Evolutionary conservation across 495 filamentous ascomycete genomes (phyloP).

Genomic region (Physcia stellaris): DNA sequence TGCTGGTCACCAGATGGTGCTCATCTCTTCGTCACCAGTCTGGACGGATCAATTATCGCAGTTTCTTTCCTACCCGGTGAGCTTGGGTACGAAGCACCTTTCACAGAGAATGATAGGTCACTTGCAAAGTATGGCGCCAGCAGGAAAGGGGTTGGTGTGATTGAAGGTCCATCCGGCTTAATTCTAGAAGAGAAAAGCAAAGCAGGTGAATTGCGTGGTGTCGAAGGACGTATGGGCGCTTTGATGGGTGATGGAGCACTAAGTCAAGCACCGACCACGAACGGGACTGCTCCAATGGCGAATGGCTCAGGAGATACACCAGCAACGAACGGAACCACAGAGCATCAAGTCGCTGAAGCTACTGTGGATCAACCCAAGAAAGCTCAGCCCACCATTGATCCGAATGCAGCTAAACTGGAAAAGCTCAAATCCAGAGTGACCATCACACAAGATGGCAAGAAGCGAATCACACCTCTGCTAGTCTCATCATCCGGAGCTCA

Average conservation of each 20-base stretch:
- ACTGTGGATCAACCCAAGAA: slow-evolving; percentile 19
- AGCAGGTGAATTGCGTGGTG: slow-evolving; percentile 72
- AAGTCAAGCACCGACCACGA: slow-evolving; percentile 8
- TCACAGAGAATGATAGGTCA: slow-evolving; percentile 82
- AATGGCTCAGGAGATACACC: slow-evolving; percentile 20
- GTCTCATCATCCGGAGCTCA: slow-evolving; percentile 73
- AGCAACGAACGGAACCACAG: slow-evolving; percentile 12
- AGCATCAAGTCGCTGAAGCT: neutral
- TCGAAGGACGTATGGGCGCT: slow-evolving; percentile 91
- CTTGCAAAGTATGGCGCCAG: slow-evolving; percentile 86
- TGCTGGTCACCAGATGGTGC: slow-evolving; percentile 91
- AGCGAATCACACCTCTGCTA: slow-evolving; percentile 81
- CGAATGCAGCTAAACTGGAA: slow-evolving; percentile 54
- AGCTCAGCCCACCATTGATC: slow-evolving; percentile 41
- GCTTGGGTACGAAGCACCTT: slow-evolving; percentile 54
- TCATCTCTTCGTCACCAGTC: slow-evolving; percentile 67
- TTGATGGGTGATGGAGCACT: slow-evolving; percentile 71
- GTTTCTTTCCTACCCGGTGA: slow-evolving; percentile 61
- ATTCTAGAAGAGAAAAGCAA: slow-evolving; percentile 84
- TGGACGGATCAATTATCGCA: slow-evolving; percentile 76
- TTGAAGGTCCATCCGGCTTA: slow-evolving; percentile 79
- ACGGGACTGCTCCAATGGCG: slow-evolving; percentile 29
- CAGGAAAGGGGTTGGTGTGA: slow-evolving; percentile 69
- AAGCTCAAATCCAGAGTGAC: slow-evolving; percentile 80
- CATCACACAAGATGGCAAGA: slow-evolving; percentile 93